Evolutionary conservation across 768 basidiomycete species (phyloP).

Genomic region (Phanerodontia chrysosporium): DNA sequence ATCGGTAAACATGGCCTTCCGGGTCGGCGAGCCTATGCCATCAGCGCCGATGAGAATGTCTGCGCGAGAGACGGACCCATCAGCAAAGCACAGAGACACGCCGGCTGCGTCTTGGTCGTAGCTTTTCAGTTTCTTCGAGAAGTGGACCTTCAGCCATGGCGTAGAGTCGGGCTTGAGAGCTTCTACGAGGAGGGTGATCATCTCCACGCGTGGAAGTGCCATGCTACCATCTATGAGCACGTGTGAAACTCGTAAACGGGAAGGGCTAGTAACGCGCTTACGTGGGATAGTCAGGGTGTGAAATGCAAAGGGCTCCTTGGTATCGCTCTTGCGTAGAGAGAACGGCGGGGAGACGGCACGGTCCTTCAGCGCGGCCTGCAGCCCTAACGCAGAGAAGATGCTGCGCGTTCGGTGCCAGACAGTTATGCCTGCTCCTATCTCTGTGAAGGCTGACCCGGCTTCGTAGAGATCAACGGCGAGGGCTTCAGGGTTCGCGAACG

Average conservation of each 20-base stretch:
- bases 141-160: neutral
- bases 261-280: too few species aligned
- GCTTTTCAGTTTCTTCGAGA: constrained; percentile 14
- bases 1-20: constrained; percentile 1
- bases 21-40: constrained; percentile 20
- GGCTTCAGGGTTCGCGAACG: neutral
- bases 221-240: neutral
- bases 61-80: constrained; percentile 19
- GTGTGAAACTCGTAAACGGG: too few species aligned
- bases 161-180: neutral
- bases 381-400: too few species aligned
- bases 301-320: neutral
- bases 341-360: neutral
- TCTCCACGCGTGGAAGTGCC: neutral
- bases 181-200: neutral
- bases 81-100: constrained; percentile 19
- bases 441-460: neutral
- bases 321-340: neutral
- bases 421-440: neutral
- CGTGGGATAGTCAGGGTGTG: neutral
- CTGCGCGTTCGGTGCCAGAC: too few species aligned
- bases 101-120: constrained; percentile 5
- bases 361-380: too few species aligned
- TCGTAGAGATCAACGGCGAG: constrained; percentile 1
- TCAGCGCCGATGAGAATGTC: constrained; percentile 25